A percentile compares a stretch with the other conserved stretches of the same genome.
Evolutionary conservation across 129 eudicot species (phyloP).

Genomic region (Sambucus nigra): DNA sequence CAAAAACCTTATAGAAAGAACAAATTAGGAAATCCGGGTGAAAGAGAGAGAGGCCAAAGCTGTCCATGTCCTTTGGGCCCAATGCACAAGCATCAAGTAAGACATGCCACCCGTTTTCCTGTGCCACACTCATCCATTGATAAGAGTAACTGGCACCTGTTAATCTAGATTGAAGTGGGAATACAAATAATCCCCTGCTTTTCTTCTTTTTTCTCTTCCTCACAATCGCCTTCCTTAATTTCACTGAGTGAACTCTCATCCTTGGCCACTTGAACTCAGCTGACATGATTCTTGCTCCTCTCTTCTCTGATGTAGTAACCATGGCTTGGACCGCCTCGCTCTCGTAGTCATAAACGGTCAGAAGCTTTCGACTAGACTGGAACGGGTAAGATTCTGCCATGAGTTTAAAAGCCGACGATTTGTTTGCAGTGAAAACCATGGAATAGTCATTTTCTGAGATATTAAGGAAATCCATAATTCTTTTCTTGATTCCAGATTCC

Average conservation of each 20-base stretch:
- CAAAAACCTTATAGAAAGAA: slow-evolving; percentile 84
- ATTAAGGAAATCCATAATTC: slow-evolving; percentile 63
- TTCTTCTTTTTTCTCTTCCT: slow-evolving; percentile 45
- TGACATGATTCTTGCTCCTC: slow-evolving; percentile 56
- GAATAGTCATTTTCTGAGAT: slow-evolving; percentile 46
- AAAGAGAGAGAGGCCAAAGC: slow-evolving; percentile 71
- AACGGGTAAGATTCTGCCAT: slow-evolving; percentile 83
- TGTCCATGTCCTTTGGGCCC: slow-evolving; percentile 88
- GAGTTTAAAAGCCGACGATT: slow-evolving; percentile 70
- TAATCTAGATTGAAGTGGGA: slow-evolving; percentile 71
- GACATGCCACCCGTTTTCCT: slow-evolving; percentile 89
- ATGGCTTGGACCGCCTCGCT: slow-evolving; percentile 62
- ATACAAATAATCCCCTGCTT: slow-evolving; percentile 54
- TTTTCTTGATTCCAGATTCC: slow-evolving; percentile 44
- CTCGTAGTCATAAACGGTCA: slow-evolving; percentile 74
- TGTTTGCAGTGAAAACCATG: slow-evolving; percentile 64
- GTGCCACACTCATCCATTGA: slow-evolving; percentile 85
- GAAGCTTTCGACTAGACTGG: slow-evolving; percentile 40
- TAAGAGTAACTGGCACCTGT: slow-evolving; percentile 79
- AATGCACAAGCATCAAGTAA: slow-evolving; percentile 84
- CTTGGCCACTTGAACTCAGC: slow-evolving; percentile 85
- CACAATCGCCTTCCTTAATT: slow-evolving; percentile 39
- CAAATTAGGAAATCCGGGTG: slow-evolving; percentile 75
- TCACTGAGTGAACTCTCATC: slow-evolving; percentile 43
- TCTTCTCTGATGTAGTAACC: slow-evolving; percentile 46